Percentiles rank a stretch among this genome's conserved stretches.
Conservation (phyloP, 1,284 basidiomycete genomes). For the Papiliotrema flavescens region DNA sequence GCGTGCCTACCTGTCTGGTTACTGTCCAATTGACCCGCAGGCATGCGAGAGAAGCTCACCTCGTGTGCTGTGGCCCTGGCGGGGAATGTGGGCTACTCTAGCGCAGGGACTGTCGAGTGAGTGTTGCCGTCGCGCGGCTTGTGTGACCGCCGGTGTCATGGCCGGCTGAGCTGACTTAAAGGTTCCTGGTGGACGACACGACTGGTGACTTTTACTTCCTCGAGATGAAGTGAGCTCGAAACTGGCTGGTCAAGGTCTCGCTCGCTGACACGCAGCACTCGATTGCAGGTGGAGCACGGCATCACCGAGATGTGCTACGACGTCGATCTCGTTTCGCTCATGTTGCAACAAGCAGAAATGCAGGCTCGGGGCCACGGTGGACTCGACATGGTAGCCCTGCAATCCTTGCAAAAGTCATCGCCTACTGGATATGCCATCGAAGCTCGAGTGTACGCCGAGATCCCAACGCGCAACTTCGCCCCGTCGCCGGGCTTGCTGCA, state of each 20-base stretch:
- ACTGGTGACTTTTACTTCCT: constrained; percentile 61
- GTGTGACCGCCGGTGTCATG: no score
- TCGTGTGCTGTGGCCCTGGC: constrained; percentile 23
- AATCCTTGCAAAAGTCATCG: constrained; percentile 16
- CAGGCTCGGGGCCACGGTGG: constrained; percentile 38
- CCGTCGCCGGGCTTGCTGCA: constrained; percentile 65
- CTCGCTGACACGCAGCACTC: constrained; percentile 8
- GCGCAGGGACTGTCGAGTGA: constrained; percentile 33
- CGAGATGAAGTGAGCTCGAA: constrained; percentile 58
- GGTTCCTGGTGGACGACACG: constrained; percentile 29
- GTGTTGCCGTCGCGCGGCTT: constrained; percentile 3
- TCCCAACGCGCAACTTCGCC: constrained; percentile 58
- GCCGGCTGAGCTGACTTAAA: constrained; percentile 1
- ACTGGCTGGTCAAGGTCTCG: neutral
- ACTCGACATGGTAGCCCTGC: constrained; percentile 41
- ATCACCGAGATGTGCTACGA: constrained; percentile 61
- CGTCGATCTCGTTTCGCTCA: constrained; percentile 64
- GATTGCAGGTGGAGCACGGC: constrained; percentile 59
- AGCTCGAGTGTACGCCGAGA: constrained; percentile 64
- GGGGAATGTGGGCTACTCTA: constrained; percentile 21
- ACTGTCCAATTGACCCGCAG: constrained; percentile 3
- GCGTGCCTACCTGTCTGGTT: neutral
- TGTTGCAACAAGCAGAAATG: constrained; percentile 50
- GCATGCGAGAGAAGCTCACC: constrained; percentile 23
- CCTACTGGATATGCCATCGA: constrained; percentile 56